Base-by-base conservation (phyloP, 768 basidiomycete genomes). In the Kwoniella pini region DNA sequence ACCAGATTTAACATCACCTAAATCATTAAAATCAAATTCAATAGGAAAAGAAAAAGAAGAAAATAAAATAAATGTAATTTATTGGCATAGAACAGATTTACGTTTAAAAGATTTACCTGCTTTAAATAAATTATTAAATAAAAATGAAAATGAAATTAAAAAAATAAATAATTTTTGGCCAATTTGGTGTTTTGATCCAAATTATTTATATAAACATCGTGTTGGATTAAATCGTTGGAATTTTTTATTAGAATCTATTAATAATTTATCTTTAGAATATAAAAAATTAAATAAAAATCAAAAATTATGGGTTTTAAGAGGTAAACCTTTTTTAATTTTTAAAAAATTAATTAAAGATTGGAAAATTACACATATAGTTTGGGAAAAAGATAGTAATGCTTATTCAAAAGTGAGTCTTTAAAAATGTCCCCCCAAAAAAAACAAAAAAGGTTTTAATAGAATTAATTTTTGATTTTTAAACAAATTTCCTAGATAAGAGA, bases 21-120 rank as follows among this genome's bases (percentile, higher is more conserved):
- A 33, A 13, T 21, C 27, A 12, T 15, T 17, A 15, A 55, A 30
- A 31, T 22, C 26, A 24, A 44, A 15, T 19, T 6, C 50, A 21
- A 12, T n/a, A 6, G 30, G n/a, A 4, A 30, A 13, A 4, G 49
- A 12, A 7, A 28, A 22, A 15, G 49, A 28, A 0, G 38, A 42
- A 38, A 26, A 38, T 11, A 33, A 46, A 12, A 54, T 61, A 12
- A 62, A 75, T 45, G 76, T 78, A 1, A 38, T 80, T 26, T 78
- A 78, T 57, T 80, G 79, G 79, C 77, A 75, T 63, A 61, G 79
- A n/a, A 80, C 79, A 3, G 79, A 80, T 54, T 65, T 80, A 9
- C 65, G 80, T 1, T 51, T 80, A 3, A 76, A 75, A 44, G 77
- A 80, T 51, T 75, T 72, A 7, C 75, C 77, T 0, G 72, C 75